Evolutionary conservation across 345 rosid species (phyloP), one percentile per base, ranked within the genome.

Genomic region (Xanthoceras sorbifolium): DNA sequence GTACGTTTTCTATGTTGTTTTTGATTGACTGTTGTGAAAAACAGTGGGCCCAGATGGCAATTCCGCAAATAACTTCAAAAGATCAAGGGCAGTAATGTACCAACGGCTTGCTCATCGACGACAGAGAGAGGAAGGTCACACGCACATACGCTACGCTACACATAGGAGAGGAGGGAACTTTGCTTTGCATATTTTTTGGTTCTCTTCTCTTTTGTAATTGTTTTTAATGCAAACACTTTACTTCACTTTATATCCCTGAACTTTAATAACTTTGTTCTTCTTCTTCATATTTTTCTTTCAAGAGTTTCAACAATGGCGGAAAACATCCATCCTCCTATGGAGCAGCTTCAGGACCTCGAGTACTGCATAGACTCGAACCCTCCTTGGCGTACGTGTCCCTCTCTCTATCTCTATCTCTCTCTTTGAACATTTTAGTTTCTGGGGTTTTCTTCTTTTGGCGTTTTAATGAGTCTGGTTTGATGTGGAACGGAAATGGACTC

Each of bases 341-440:
- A 97, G 71, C 98, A 92, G 78, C 97, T 94, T 77, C 97, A 90
- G 79, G 97, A 92, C 89, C 99, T 97, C 66, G 93, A 97, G 79
- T 97, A 92, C 88, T 96, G 99, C 95, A 96, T 96, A 89, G 97
- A 96, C 90, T 96, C 99, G 77, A 96, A 94, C 80, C 98, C 99
- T 81, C 85, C 99, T 77, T 96, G 99, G 99, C 87, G 99, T 96
- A 79, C 46, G 85, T 77, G 84, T 52, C 67, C 77, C 70, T 71
- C 20, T 64, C 36, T 18, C 31, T n/a, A n/a, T 40, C 44, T 9
- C 12, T 36, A 6, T 2, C 23, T 31, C 3, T 32, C 31, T 67
- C 10, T 72, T 29, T 69, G 20, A 65, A 38, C n/a, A 23, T 57
- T 25, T 20, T 34, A 48, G 63, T 48, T 31, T 64, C 26, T 52